Percentiles rank a stretch among this genome's conserved stretches.
Evolutionary conservation across 805 yeast genomes (phyloP).

Genomic region (Candida schatavii): DNA sequence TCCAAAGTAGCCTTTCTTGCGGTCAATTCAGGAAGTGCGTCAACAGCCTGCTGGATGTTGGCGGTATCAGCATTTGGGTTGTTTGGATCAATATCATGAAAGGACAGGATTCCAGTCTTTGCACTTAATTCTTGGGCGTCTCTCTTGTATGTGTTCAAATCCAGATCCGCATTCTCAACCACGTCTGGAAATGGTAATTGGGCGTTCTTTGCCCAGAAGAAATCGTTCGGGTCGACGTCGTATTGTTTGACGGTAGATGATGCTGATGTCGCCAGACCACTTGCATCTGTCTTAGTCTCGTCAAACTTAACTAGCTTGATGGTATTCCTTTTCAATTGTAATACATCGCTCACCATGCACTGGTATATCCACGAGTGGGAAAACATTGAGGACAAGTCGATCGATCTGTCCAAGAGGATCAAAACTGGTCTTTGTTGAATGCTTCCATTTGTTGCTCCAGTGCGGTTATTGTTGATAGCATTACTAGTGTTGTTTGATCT

Average conservation of each 20-base stretch:
- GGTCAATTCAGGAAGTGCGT: constrained; percentile 88
- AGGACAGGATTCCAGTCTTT: constrained; percentile 66
- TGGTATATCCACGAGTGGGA: constrained; percentile 98
- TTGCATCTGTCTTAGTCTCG: constrained; percentile 8
- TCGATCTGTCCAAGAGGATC: constrained; percentile 79
- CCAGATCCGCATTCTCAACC: constrained; percentile 93
- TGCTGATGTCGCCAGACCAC: constrained; percentile 23
- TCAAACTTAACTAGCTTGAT: constrained; percentile 53
- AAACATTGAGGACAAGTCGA: constrained; percentile 91
- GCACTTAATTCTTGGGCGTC: constrained; percentile 86
- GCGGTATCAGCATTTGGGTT: constrained; percentile 50
- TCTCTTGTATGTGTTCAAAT: constrained; percentile 72
- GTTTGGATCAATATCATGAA: constrained; percentile 70
- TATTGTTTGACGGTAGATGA: constrained; percentile 51
- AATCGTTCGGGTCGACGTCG: constrained; percentile 91
- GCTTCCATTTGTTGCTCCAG: constrained; percentile 14
- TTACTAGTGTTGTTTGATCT: constrained; percentile 21
- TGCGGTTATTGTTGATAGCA: constrained; percentile 4
- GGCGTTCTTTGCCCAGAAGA: constrained; percentile 84
- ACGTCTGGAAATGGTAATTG: constrained; percentile 96
- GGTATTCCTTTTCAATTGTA: constrained; percentile 77
- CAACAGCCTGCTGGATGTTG: constrained; percentile 81
- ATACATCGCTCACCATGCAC: constrained; percentile 92
- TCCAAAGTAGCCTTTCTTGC: constrained; percentile 85
- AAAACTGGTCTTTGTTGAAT: constrained; percentile 66